Conservation (phyloP, 2,329 filamentous ascomycete genomes). For the Ophiostoma populinum region DNA sequence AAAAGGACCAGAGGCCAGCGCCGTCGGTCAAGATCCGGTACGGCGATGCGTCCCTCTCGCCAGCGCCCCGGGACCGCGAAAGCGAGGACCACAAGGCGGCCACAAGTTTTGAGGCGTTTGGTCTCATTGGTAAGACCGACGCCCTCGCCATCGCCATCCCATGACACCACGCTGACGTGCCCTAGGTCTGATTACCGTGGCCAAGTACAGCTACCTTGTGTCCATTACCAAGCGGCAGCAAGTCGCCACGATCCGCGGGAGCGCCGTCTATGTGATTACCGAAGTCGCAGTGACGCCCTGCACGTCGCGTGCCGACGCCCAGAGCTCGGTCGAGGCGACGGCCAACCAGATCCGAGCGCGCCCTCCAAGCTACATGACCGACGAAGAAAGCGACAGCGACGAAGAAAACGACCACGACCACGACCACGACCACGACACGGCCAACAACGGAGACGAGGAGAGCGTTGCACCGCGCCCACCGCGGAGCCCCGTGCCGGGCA, state of each 20-base stretch:
- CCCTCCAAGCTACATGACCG: slow-evolving; percentile 18
- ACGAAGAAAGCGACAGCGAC: slow-evolving; percentile 30
- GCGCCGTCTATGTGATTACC: slow-evolving; percentile 70
- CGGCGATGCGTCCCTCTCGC: slow-evolving; percentile 32
- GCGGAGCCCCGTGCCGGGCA: slow-evolving; percentile 15
- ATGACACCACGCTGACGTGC: background rate
- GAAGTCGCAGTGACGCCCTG: slow-evolving; percentile 85
- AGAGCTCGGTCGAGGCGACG: slow-evolving; percentile 50
- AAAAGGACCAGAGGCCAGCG: slow-evolving; percentile 36
- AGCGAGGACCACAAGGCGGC: slow-evolving; percentile 26
- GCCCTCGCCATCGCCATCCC: too few species aligned
- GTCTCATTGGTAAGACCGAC: slow-evolving; percentile 42
- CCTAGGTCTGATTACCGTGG: slow-evolving; percentile 70
- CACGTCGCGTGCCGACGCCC: slow-evolving; percentile 56
- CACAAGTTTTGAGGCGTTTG: slow-evolving; percentile 41
- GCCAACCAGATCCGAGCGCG: slow-evolving; percentile 22
- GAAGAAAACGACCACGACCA: slow-evolving; percentile 12
- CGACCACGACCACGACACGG: slow-evolving; percentile 10
- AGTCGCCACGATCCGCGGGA: slow-evolving; percentile 71
- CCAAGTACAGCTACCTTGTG: slow-evolving; percentile 67
- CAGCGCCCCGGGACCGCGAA: slow-evolving; percentile 26
- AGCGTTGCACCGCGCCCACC: too few species aligned
- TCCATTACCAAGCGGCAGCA: slow-evolving; percentile 75
- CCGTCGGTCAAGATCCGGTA: slow-evolving; percentile 56
- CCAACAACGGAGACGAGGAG: slow-evolving; percentile 7